Evolutionary conservation across 208 protist genomes (phyloP), one percentile per base, ranked within the genome.

Genomic region (Trypanosoma cruzi): DNA sequence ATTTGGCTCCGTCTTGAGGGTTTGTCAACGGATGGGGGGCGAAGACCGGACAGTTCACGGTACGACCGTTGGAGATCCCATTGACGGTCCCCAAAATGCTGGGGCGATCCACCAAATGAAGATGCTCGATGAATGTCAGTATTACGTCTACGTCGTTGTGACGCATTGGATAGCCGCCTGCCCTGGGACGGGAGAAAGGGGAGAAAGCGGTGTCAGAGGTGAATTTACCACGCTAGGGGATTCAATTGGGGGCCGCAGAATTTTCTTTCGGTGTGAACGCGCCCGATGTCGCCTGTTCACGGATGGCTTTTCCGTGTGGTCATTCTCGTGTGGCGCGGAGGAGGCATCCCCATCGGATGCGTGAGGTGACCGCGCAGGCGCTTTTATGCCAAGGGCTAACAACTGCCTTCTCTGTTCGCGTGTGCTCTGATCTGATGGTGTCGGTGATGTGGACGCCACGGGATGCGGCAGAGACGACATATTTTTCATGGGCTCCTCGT

Each of bases 281-380:
- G 64, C 36, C 18, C 54, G 55, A 29, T 34, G 55, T 48, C 18
- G 64, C 24, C 52, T 48, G 62, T 44, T 31, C 13, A 59, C n/a
- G 2, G 62, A 56, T 0, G 57, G 57, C 31, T 62, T 60, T 42
- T 71, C 66, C 16, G 66, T 71, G 46, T 71, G 56, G n/a, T 62
- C 66, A 42, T 64, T 64, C 3, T 71, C 66, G 10, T 36, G 44
- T n/a, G 66, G 66, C 0, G 66, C 54, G 14, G 34, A 55, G 56
- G 54, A 62, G 24, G 57, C 54, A 16, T 68, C 49, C n/a, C 8
- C 13, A 22, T 71, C 66, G 2, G 66, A 64, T 2, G 14, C 36
- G 29, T 20, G 58, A 1, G 52, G 62, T n/a, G 18, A 36, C 7
- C 44, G 34, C 20, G n/a, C 36, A 3, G 52, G 28, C 42, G 60